Conservation (phyloP, 73 alveolate species). For the Tetrahymena thermophila region DNA sequence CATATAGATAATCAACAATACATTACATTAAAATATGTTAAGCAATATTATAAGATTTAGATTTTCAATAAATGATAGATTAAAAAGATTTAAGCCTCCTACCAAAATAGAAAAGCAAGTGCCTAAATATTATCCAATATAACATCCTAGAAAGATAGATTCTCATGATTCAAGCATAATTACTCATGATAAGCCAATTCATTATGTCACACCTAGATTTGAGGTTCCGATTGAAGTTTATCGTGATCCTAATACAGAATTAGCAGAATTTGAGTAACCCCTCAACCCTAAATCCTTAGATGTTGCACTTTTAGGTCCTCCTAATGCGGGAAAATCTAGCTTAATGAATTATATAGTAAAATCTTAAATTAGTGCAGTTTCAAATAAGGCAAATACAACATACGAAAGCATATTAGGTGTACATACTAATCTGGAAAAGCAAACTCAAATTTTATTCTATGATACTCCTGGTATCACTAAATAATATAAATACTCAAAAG, state of each 20-base stretch:
- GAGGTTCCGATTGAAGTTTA: background rate
- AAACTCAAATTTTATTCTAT: conserved; percentile 9
- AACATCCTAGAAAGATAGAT: background rate
- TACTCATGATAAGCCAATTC: background rate
- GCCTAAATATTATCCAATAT: background rate
- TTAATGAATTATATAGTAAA: conserved; percentile 12
- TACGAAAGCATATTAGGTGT: conserved; percentile 14
- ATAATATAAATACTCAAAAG: conserved; percentile 10
- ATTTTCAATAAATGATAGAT: background rate
- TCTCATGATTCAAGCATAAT: background rate
- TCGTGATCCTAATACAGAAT: background rate
- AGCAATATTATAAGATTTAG: background rate
- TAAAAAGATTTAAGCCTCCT: background rate
- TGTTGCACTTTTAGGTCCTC: conserved; percentile 36
- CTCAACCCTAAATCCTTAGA: background rate
- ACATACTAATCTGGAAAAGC: conserved; percentile 10
- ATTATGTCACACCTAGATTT: background rate
- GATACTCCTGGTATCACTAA: conserved; percentile 39
- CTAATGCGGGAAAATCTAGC: conserved; percentile 45
- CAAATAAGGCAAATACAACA: conserved; percentile 32
- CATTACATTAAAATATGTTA: background rate
- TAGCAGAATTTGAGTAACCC: background rate
- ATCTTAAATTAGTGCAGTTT: conserved; percentile 26
- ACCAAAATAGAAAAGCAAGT: background rate
- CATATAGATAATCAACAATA: background rate